A percentile compares a stretch with the other conserved stretches of the same genome.
Evolutionary conservation across 768 basidiomycete genomes (phyloP).

Genomic region (Mrakia frigida): DNA sequence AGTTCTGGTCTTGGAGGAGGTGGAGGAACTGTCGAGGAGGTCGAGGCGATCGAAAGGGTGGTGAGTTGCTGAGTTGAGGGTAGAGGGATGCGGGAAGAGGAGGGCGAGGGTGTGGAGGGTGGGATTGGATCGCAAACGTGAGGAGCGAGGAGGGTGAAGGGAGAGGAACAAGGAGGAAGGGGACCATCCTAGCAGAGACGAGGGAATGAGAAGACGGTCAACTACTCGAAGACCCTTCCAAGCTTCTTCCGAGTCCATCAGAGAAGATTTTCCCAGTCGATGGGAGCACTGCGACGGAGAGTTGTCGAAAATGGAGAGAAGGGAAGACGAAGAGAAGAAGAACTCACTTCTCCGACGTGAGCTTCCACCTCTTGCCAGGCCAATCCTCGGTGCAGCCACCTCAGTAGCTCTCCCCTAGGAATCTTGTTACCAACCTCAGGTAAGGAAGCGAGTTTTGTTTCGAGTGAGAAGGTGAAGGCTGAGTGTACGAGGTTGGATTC

Average conservation of each 20-base stretch:
- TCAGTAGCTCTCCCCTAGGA: slow-evolving; percentile 21
- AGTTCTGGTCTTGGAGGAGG: slow-evolving; percentile 24
- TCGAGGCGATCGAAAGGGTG: background rate
- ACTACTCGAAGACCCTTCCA: no score
- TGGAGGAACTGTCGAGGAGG: background rate
- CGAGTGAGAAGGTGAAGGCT: slow-evolving; percentile 31
- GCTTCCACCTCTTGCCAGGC: slow-evolving; percentile 30
- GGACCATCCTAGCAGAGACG: slow-evolving; percentile 7
- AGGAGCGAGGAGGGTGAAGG: slow-evolving; percentile 27
- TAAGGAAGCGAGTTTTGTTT: slow-evolving; percentile 25
- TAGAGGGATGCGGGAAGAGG: background rate
- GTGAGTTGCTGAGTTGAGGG: background rate
- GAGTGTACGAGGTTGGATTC: slow-evolving; percentile 31
- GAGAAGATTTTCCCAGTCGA: no score
- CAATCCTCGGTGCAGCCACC: slow-evolving; percentile 31
- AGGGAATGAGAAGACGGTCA: background rate
- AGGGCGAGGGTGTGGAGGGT: slow-evolving; percentile 17
- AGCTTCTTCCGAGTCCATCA: no score
- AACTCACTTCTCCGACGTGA: slow-evolving; percentile 27
- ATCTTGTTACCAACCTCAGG: slow-evolving; percentile 21
- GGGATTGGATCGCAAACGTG: slow-evolving; percentile 24
- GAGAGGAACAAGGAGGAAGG: slow-evolving; percentile 25
- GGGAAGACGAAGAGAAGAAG: background rate
- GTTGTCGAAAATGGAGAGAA: background rate
- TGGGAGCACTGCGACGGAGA: no score